Evolutionary conservation across 305 asterid genomes (phyloP).

Genomic region (Striga hermonthica): DNA sequence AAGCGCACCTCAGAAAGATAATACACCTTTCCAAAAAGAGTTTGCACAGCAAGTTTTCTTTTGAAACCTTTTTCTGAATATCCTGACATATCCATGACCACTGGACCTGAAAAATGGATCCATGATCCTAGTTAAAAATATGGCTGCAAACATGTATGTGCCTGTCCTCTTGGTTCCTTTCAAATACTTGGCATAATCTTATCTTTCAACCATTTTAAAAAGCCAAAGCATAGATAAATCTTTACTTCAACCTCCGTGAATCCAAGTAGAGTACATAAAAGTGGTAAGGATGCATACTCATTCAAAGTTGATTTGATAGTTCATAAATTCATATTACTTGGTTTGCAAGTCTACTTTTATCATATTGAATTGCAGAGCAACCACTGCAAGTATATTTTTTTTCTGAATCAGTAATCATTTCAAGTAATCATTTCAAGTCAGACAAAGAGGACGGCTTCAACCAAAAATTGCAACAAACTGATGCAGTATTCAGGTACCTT

Average conservation of each 20-base stretch:
- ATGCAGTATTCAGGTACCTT: conserved; percentile 51
- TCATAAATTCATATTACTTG: conserved; percentile 11
- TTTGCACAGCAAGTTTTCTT: conserved; percentile 80
- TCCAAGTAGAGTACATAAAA: not conserved
- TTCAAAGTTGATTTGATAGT: conserved; percentile 13
- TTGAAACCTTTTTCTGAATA: conserved; percentile 75
- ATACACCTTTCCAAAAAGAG: conserved; percentile 74
- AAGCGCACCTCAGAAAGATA: conserved; percentile 70
- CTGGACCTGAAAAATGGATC: conserved; percentile 68
- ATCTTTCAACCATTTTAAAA: conserved; percentile 6
- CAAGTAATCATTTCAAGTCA: not conserved
- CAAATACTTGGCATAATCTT: conserved; percentile 11
- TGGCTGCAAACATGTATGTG: not conserved
- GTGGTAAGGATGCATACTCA: not conserved
- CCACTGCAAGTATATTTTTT: not conserved
- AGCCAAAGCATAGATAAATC: conserved; percentile 15
- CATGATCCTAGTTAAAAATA: conserved; percentile 22
- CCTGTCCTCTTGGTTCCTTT: not conserved
- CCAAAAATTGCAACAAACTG: conserved; percentile 27
- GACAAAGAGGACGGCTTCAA: not conserved
- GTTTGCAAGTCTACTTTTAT: conserved; percentile 19
- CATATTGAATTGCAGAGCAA: too few relatives aligned
- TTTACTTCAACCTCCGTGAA: not conserved
- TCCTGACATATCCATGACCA: conserved; percentile 69
- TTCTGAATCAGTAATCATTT: not conserved